Percentiles rank a stretch among this genome's conserved stretches.
These are phyloP conservation scores for Blastocladiella emersonii DNA, from an alignment of 371 early-diverging fungal species.

Conservation along the genomic window DNA sequence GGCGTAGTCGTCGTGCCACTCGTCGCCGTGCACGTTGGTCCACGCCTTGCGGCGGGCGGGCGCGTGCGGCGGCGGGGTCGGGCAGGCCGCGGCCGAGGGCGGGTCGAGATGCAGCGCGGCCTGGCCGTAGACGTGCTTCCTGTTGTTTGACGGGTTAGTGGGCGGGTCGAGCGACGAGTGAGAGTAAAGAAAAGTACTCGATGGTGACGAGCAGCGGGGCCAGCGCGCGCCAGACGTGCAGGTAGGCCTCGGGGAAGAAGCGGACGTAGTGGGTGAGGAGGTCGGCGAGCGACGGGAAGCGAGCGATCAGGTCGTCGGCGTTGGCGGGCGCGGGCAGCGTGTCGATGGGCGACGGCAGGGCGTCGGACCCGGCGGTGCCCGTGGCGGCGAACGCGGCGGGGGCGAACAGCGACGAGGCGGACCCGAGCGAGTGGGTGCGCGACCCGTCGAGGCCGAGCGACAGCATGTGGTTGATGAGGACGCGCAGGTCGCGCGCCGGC, in stretches of 20 bases:
- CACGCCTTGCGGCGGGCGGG: slow-evolving; percentile 12
- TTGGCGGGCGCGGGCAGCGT: not conserved
- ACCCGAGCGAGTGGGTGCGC: too few relatives aligned
- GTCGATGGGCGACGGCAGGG: too few relatives aligned
- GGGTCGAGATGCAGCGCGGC: not conserved
- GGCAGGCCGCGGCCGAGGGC: slow-evolving; percentile 2
- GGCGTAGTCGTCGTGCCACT: slow-evolving; percentile 30
- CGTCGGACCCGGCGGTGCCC: too few relatives aligned
- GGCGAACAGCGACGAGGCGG: too few relatives aligned
- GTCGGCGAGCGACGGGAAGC: not conserved
- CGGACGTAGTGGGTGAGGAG: not conserved
- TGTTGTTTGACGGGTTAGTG: too few relatives aligned
- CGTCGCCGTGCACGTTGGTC: slow-evolving; percentile 28
- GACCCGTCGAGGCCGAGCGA: too few relatives aligned
- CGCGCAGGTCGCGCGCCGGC: too few relatives aligned
- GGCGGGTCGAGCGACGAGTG: too few relatives aligned
- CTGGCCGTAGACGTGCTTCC: not conserved
- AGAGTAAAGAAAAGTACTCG: not conserved
- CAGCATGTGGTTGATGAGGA: too few relatives aligned
- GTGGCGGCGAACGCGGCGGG: too few relatives aligned
- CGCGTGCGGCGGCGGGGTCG: slow-evolving; percentile 16
- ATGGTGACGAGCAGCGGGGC: not conserved
- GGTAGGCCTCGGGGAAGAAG: not conserved
- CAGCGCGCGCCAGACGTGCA: not conserved
- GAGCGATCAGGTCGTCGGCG: not conserved